These are phyloP conservation scores for Coemansia sp. DNA, from an alignment of 371 early-diverging fungal genomes.

Conservation along the genomic window DNA sequence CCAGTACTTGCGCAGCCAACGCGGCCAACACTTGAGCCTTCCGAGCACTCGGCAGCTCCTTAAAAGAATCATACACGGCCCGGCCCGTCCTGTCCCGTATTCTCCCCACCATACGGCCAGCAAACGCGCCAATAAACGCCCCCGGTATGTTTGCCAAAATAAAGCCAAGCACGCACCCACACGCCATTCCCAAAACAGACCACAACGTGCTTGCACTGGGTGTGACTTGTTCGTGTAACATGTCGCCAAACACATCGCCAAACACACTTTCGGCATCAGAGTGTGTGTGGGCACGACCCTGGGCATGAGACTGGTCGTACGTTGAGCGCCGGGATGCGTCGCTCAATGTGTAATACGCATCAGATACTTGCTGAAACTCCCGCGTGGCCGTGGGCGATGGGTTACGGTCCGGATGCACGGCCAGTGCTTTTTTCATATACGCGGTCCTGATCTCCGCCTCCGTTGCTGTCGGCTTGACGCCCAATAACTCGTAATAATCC, in stretches of 20 bases:
- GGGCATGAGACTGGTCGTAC: constrained; percentile 52
- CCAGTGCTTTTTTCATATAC: constrained; percentile 59
- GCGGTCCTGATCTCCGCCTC: constrained; percentile 56
- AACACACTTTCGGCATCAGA: constrained; percentile 56
- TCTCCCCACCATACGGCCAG: constrained; percentile 55
- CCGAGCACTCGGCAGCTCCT: constrained; percentile 54
- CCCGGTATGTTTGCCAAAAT: constrained; percentile 63
- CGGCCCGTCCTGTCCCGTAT: constrained; percentile 58
- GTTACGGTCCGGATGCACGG: constrained; percentile 58
- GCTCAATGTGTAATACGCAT: constrained; percentile 62
- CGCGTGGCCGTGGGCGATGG: constrained; percentile 49
- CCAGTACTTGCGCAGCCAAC: constrained; percentile 55
- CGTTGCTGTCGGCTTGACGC: constrained; percentile 40
- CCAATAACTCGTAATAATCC: constrained; percentile 56
- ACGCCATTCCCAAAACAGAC: constrained; percentile 54
- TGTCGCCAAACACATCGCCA: constrained; percentile 62
- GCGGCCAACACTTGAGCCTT: constrained; percentile 56
- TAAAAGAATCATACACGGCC: constrained; percentile 57
- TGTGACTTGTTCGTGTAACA: constrained; percentile 57
- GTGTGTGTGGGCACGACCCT: constrained; percentile 1
- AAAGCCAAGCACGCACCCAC: constrained; percentile 61
- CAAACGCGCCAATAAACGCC: constrained; percentile 56
- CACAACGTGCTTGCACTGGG: constrained; percentile 42
- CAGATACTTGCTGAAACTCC: constrained; percentile 61
- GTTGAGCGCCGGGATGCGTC: constrained; percentile 50